These are phyloP conservation scores for Triangularia setosa DNA, from an alignment of 2,329 filamentous ascomycete species.

Conservation along the genomic window DNA sequence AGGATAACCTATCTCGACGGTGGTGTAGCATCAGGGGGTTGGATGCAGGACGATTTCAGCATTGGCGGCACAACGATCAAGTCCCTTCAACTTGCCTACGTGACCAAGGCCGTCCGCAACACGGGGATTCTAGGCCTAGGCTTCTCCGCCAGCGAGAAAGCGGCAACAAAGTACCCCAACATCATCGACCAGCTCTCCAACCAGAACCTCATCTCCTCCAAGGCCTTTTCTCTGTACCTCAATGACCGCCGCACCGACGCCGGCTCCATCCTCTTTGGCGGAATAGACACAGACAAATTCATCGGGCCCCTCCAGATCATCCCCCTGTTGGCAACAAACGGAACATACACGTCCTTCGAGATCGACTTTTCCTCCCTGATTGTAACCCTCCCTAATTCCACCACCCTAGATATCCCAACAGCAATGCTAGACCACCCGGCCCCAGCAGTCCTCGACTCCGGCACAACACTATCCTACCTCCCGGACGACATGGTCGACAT, in stretches of 20 bases:
- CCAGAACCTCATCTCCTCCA: slow-evolving; percentile 57
- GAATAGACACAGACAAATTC: slow-evolving; percentile 65
- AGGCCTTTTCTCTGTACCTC: slow-evolving; percentile 67
- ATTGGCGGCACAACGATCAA: slow-evolving; percentile 48
- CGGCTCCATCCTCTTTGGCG: slow-evolving; percentile 65
- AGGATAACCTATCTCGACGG: slow-evolving; percentile 59
- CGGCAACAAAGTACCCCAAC: slow-evolving; percentile 46
- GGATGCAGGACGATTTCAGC: slow-evolving; percentile 53
- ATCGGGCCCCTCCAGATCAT: slow-evolving; percentile 52
- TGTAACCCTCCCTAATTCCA: slow-evolving; percentile 31
- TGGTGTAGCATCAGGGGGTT: slow-evolving; percentile 52
- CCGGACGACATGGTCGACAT: slow-evolving; percentile 45
- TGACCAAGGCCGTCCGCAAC: slow-evolving; percentile 43
- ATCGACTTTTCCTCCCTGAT: slow-evolving; percentile 34
- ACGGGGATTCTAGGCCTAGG: slow-evolving; percentile 59
- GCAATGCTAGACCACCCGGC: slow-evolving; percentile 20
- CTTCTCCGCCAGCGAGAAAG: slow-evolving; percentile 48
- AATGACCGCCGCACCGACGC: slow-evolving; percentile 51
- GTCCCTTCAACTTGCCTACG: slow-evolving; percentile 54
- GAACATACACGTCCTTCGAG: slow-evolving; percentile 38
- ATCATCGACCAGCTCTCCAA: slow-evolving; percentile 61
- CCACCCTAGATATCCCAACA: slow-evolving; percentile 26
- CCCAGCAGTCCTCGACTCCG: slow-evolving; percentile 63
- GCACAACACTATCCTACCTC: slow-evolving; percentile 61
- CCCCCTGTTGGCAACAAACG: slow-evolving; percentile 47